Evolutionary conservation across 2,329 filamentous ascomycete species (phyloP), one percentile per base, ranked within the genome.

Genomic region (Fusarium foetens): DNA sequence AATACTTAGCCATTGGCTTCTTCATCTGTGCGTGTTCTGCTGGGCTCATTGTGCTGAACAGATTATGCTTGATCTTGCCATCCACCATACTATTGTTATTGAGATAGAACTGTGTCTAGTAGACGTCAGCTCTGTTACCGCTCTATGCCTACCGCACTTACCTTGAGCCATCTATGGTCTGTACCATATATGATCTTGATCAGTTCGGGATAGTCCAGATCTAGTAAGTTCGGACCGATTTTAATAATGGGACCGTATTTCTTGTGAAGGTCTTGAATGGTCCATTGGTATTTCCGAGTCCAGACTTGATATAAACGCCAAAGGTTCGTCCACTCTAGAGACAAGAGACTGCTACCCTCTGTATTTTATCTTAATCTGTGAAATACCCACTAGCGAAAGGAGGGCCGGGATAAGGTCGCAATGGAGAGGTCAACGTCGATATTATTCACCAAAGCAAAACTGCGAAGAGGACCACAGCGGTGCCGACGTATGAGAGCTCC

Each of bases 221-320:
- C 79, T 3, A 84, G 55, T 13, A 80, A 64, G 58, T 84, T 83
- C 11, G 83, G 83, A 2, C 78, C 82, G 21, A 84, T 80, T 8
- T 81, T 80, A 8, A 84, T 81, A 12, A 83, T 77, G 0, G 82
- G 81, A 0, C 83, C 83, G 65, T 84, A 80, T 55, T 80, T 79
- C 9, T 79, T 72, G 52, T 84, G 82, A 10, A 84, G 76, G 23
- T 78, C 68, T 33, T 81, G 76, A 43, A 79, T 76, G 14, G 21
- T 81, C 73, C 80, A 10, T 74, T 72, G 14, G 78, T 78, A 21
- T 53, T 73, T n/a, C 68, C 70, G 12, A 78, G 78, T 13, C 77
- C 76, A 49, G 66, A 45, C 42, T 11, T 45, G 42, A 17, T 45
- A 76, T n/a, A 83, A 69, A 12, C 80, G 79, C 81, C 80, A 83